A percentile compares a stretch with the other conserved stretches of the same genome.
Conservation (phyloP, 768 basidiomycete genomes). For the Mycena chlorophos region DNA sequence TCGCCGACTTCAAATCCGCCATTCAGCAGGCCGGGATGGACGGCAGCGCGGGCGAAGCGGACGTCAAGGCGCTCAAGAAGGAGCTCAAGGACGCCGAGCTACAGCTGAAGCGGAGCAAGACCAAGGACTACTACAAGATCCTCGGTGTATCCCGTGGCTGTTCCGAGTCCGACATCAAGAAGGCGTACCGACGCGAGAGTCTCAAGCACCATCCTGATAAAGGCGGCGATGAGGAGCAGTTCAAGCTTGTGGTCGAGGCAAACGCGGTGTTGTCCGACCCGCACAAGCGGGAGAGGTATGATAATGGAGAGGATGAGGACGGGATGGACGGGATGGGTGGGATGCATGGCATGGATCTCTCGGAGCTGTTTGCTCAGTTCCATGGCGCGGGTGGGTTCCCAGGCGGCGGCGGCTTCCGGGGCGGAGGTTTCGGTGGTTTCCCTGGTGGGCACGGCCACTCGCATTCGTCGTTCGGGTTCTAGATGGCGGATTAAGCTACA, state of each 20-base stretch:
- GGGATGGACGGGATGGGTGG: constrained; percentile 52
- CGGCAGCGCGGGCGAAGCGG: constrained; percentile 52
- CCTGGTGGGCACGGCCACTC: constrained; percentile 26
- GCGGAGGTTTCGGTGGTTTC: constrained; percentile 30
- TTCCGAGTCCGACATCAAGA: constrained; percentile 77
- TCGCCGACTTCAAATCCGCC: constrained; percentile 79
- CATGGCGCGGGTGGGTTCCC: constrained; percentile 41
- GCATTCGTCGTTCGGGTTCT: constrained; percentile 6
- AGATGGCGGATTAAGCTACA: neutral
- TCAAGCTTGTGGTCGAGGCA: constrained; percentile 87
- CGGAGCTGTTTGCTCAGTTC: constrained; percentile 67
- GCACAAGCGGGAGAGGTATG: constrained; percentile 69
- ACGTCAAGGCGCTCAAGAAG: constrained; percentile 56
- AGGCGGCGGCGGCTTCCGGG: constrained; percentile 11
- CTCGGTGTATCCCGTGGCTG: constrained; percentile 63
- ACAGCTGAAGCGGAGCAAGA: constrained; percentile 82
- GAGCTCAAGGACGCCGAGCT: constrained; percentile 84
- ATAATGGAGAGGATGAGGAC: constrained; percentile 81
- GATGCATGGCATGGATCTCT: constrained; percentile 53
- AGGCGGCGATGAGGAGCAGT: constrained; percentile 95
- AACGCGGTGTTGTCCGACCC: constrained; percentile 82
- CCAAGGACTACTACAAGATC: constrained; percentile 89
- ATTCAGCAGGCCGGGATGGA: constrained; percentile 72
- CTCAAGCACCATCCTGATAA: constrained; percentile 86
- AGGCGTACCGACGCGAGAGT: constrained; percentile 86